phyloP scores from a whole-genome alignment of 495 filamentous ascomycete genomes.

The Rostrohypoxylon terebratum region DNA sequence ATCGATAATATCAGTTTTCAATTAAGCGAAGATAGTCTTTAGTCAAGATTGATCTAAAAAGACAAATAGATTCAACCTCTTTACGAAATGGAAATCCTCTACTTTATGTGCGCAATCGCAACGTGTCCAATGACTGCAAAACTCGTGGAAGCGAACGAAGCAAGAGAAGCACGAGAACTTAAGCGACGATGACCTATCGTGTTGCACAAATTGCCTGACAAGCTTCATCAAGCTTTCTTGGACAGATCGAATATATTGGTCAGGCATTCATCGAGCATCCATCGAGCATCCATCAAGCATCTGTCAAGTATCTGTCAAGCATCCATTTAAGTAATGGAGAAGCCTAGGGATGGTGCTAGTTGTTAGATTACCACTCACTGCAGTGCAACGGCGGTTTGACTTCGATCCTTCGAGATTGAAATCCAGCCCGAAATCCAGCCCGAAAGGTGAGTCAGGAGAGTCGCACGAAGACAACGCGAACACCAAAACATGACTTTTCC shows the following conservation, averaged over 20 bases:
- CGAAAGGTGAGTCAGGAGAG: not conserved
- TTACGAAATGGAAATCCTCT: conserved; percentile 33
- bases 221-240: conserved; percentile 48
- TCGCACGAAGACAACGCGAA: conserved; percentile 12
- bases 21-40: conserved; percentile 23
- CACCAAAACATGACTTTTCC: not conserved
- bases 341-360: conserved; percentile 36
- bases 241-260: conserved; percentile 40
- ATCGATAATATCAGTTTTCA: conserved; percentile 5
- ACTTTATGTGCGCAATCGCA: conserved; percentile 33
- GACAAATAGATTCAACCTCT: conserved; percentile 36
- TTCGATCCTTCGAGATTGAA: conserved; percentile 12
- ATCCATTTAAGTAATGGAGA: conserved; percentile 15
- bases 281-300: conserved; percentile 6
- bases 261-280: not conserved
- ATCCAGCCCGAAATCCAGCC: conserved; percentile 29
- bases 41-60: conserved; percentile 32
- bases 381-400: conserved; percentile 39
- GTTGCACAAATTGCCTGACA: conserved; percentile 41
- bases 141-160: not conserved
- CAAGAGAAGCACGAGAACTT: not conserved
- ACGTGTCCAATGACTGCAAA: conserved; percentile 7
- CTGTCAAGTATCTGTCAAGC: not conserved
- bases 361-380: conserved; percentile 39
- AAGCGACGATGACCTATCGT: not conserved